Evolutionary conservation across 164 flowering plant genomes (phyloP).

Genomic region (Nymphaea thermarum): DNA sequence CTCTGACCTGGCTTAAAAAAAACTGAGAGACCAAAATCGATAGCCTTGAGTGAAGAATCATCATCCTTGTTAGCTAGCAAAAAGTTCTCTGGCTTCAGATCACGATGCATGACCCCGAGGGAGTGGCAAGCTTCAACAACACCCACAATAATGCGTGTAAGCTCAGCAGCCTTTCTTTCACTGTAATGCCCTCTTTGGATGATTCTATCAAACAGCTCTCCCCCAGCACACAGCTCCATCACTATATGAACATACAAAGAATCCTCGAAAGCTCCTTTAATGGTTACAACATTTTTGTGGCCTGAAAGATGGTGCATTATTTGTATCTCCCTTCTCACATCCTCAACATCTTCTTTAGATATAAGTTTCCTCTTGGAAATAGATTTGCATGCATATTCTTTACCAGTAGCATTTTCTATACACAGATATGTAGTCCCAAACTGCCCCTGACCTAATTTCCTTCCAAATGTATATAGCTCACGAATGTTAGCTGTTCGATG

Average conservation of each 20-base stretch:
- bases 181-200: slow-evolving; percentile 82
- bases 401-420: slow-evolving; percentile 48
- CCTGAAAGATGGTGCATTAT: slow-evolving; percentile 93
- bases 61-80: slow-evolving; percentile 78
- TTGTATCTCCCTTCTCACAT: slow-evolving; percentile 87
- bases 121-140: slow-evolving; percentile 90
- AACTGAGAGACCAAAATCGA: slow-evolving; percentile 86
- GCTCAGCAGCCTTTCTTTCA: slow-evolving; percentile 82
- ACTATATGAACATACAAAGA: slow-evolving; percentile 68
- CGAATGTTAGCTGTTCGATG: slow-evolving; percentile 75
- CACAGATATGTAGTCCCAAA: slow-evolving; percentile 81
- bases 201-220: slow-evolving; percentile 80
- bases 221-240: slow-evolving; percentile 78
- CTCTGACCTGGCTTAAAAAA: slow-evolving; percentile 80
- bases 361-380: slow-evolving; percentile 84
- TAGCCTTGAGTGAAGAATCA: slow-evolving; percentile 87
- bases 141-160: slow-evolving; percentile 72
- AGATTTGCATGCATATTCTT: slow-evolving; percentile 73
- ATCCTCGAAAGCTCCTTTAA: slow-evolving; percentile 86
- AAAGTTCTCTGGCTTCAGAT: slow-evolving; percentile 84
- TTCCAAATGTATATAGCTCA: slow-evolving; percentile 72
- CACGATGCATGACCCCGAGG: slow-evolving; percentile 90
- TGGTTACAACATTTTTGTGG: slow-evolving; percentile 69
- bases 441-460: slow-evolving; percentile 87
- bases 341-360: slow-evolving; percentile 76